phyloP scores from a whole-genome alignment of 495 filamentous ascomycete species.

The Neurospora terricola region DNA sequence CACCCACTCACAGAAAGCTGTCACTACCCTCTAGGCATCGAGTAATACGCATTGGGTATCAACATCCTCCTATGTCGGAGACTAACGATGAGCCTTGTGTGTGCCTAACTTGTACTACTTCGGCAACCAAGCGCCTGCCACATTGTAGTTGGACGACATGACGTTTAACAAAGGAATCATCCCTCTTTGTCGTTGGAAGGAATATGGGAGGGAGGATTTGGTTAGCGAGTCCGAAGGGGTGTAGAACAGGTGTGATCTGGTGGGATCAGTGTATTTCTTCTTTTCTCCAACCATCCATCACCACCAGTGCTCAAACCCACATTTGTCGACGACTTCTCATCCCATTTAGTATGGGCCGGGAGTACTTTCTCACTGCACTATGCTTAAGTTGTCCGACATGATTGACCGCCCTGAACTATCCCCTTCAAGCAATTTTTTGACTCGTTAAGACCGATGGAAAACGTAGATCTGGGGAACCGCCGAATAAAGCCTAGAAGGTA shows the following conservation, averaged over 20 bases:
- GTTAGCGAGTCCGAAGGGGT: neutral
- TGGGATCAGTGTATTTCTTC: no score
- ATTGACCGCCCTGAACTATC: no score
- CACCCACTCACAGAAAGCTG: neutral
- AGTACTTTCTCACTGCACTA: no score
- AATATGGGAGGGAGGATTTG: neutral
- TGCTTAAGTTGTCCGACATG: no score
- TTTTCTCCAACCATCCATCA: no score
- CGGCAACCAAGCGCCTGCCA: neutral
- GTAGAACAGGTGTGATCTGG: neutral
- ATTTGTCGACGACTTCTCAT: no score
- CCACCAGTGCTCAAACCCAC: no score
- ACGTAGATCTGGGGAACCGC: no score
- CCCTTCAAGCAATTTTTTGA: no score
- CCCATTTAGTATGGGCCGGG: no score
- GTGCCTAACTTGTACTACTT: neutral
- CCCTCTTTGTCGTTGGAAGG: neutral
- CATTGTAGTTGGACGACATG: neutral
- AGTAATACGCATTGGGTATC: neutral
- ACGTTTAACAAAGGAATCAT: neutral
- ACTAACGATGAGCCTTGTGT: neutral
- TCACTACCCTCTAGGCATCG: neutral
- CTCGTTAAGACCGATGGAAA: no score
- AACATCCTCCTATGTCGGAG: neutral
- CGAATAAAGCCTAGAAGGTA: no score